Conservation (phyloP, 768 basidiomycete genomes). For the Trametes cubensis region DNA sequence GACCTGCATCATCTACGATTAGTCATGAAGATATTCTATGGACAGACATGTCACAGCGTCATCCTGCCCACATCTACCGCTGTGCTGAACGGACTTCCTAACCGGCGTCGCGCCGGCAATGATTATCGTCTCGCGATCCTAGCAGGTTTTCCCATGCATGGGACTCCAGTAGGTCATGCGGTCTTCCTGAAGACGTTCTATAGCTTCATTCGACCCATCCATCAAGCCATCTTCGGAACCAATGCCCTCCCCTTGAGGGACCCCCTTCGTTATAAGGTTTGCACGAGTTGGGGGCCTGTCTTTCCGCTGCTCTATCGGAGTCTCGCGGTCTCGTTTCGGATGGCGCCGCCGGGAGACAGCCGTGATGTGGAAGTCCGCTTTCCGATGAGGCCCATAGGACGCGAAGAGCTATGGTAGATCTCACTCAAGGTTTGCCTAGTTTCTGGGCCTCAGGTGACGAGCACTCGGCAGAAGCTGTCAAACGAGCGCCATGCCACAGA, state of each 20-base stretch:
- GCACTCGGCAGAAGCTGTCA: too few species aligned
- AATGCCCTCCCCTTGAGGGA: too few species aligned
- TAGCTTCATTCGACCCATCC: neutral
- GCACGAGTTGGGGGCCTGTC: constrained; percentile 1
- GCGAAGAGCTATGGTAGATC: neutral
- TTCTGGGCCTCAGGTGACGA: too few species aligned
- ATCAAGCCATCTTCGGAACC: neutral
- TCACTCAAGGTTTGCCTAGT: too few species aligned
- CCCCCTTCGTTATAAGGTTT: neutral
- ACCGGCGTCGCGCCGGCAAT: too few species aligned
- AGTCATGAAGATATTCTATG: too few species aligned
- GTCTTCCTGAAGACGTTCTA: neutral
- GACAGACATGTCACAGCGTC: too few species aligned
- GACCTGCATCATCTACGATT: too few species aligned
- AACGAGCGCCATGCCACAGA: too few species aligned
- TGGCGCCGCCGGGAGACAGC: neutral
- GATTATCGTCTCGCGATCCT: neutral
- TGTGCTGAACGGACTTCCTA: too few species aligned
- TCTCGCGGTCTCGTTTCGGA: neutral
- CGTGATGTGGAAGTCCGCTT: neutral
- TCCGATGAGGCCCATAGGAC: neutral
- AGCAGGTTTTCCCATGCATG: neutral
- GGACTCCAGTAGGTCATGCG: constrained; percentile 3
- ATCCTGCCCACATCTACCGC: too few species aligned
- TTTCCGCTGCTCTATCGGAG: neutral